These are phyloP conservation scores for Talaromyces proteolyticus DNA, from an alignment of 495 filamentous ascomycete species.

Conservation along the genomic window DNA sequence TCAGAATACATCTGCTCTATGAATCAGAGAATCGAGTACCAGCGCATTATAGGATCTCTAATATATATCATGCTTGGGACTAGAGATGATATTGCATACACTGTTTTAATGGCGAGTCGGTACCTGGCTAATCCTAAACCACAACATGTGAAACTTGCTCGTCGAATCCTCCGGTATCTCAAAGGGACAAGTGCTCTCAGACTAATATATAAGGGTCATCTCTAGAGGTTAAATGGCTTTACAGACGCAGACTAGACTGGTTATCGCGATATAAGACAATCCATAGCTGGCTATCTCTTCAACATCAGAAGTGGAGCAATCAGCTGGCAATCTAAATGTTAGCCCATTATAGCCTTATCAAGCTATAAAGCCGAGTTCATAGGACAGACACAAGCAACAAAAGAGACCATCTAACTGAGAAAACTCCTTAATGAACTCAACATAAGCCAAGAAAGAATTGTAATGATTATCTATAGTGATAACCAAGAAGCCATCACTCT, in stretches of 20 bases:
- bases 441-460: conserved; percentile 9
- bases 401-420: conserved; percentile 33
- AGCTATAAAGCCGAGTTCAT: conserved; percentile 36
- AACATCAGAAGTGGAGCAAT: conserved; percentile 27
- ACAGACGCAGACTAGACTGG: conserved; percentile 20
- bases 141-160: conserved; percentile 12
- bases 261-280: conserved; percentile 15
- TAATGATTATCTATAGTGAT: conserved; percentile 16
- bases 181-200: conserved; percentile 12
- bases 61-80: conserved; percentile 19
- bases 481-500: conserved; percentile 25
- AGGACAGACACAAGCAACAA: conserved; percentile 23
- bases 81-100: conserved; percentile 15
- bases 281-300: conserved; percentile 27
- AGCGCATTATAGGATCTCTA: conserved; percentile 13
- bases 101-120: conserved; percentile 11
- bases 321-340: conserved; percentile 29
- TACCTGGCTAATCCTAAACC: conserved; percentile 14
- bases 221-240: conserved; percentile 11
- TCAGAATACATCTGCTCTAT: conserved; percentile 4
- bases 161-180: conserved; percentile 19
- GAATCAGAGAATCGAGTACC: conserved; percentile 10
- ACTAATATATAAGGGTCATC: conserved; percentile 13
- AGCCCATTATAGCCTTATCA: conserved; percentile 25
- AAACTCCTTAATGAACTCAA: conserved; percentile 23